Evolutionary conservation across 495 filamentous ascomycete genomes (phyloP), one percentile per base, ranked within the genome.

Genomic region (Amniculicola lignicola): DNA sequence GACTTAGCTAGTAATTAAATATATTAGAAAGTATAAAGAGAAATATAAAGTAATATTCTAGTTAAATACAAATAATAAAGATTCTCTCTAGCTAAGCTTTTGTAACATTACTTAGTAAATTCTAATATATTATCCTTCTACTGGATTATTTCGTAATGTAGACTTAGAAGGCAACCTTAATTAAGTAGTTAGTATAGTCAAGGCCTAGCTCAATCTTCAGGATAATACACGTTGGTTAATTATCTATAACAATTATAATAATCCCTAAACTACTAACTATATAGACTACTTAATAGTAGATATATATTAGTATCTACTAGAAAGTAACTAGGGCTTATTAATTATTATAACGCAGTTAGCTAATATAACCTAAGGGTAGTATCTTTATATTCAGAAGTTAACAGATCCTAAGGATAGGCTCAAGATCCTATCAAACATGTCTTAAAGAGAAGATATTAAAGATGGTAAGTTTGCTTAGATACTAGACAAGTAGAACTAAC

Each of bases 331-430:
- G 45, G 73, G 70, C 4, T 66, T 63, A 9, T 54, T 75, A 35
- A 53, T 75, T 14, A 65, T 74, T 18, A 74, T 70, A 45, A 74
- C 73, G 3, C 67, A 69, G 24, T 71, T 65, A 36, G 52, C 65
- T 1, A 42, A 54, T 35, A 60, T 72, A 22, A 29, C 24, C 31
- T 42, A 67, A 40, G 69, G 70, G 9, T 47, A 67, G 16, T 50
- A 14, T 19, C 59, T 72, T 24, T 24, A 29, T 40, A n/a, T 48
- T 33, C 44, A 25, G 57, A 28, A 43, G 40, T 21, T 43, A 5
- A 14, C 4, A 21, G 21, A 24, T 14, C 5, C 24, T 5, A 21
- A 4, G 4, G 40, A 43, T 21, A 14, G 40, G n/a, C 40, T 43
- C 3, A 6, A 21, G 21, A 43, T 43, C 14, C 14, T 43, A 4